A percentile compares a stretch with the other conserved stretches of the same genome.
Evolutionary conservation across 768 basidiomycete genomes (phyloP).

Genomic region (Tylopilus felleus): DNA sequence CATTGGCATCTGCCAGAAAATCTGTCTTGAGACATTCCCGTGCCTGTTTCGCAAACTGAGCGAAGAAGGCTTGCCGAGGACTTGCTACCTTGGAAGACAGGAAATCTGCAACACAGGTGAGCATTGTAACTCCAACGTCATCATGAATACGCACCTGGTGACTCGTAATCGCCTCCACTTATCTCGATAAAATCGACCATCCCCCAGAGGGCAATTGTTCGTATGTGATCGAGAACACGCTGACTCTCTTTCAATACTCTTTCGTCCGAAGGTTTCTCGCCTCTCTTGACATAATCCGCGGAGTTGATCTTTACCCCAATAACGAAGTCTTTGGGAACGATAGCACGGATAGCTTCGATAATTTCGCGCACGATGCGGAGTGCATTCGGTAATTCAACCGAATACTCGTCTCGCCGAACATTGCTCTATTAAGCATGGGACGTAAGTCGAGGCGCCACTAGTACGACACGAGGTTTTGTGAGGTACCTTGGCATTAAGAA

Average conservation of each 20-base stretch:
- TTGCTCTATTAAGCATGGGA: slow-evolving; percentile 39
- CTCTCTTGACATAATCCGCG: slow-evolving; percentile 59
- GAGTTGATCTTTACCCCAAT: slow-evolving; percentile 80
- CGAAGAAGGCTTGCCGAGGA: slow-evolving; percentile 69
- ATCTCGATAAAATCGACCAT: slow-evolving; percentile 82
- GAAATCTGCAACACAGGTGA: slow-evolving; percentile 39
- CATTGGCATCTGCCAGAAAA: slow-evolving; percentile 18
- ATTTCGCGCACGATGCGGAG: slow-evolving; percentile 60
- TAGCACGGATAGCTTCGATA: slow-evolving; percentile 50
- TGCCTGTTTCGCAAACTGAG: slow-evolving; percentile 59
- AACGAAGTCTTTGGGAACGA: slow-evolving; percentile 56
- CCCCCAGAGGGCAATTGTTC: slow-evolving; percentile 58
- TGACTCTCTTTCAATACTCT: slow-evolving; percentile 24
- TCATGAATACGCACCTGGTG: slow-evolving; percentile 48
- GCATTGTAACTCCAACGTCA: neutral
- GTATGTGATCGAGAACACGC: slow-evolving; percentile 59
- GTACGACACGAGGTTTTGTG: neutral
- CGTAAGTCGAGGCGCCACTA: slow-evolving; percentile 19
- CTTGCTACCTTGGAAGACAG: slow-evolving; percentile 27
- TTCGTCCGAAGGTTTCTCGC: slow-evolving; percentile 28
- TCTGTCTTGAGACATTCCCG: slow-evolving; percentile 42
- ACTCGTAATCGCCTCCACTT: slow-evolving; percentile 84
- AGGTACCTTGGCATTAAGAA: slow-evolving; percentile 67
- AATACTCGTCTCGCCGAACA: slow-evolving; percentile 59
- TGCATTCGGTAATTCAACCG: slow-evolving; percentile 37